A percentile compares a stretch with the other conserved stretches of the same genome.
Evolutionary conservation across 2,329 filamentous ascomycete genomes (phyloP).

Genomic region (Colletotrichum musae): DNA sequence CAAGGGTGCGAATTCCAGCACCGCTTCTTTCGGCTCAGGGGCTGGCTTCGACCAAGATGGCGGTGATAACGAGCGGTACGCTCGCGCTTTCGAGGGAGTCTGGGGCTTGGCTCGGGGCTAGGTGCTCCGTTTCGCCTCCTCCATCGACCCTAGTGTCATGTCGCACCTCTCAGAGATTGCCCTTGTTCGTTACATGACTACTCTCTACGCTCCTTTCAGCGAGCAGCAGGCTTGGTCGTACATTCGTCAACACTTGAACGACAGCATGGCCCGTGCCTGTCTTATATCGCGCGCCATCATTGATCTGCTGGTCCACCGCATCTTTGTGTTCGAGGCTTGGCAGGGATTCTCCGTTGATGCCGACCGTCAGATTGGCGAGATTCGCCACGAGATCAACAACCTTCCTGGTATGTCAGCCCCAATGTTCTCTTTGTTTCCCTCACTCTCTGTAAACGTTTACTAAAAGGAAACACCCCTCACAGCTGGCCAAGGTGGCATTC

Average conservation of each 20-base stretch:
- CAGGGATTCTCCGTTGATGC: constrained; percentile 53
- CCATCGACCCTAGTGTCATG: constrained; percentile 26
- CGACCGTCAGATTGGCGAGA: constrained; percentile 52
- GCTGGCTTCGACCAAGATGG: constrained; percentile 18
- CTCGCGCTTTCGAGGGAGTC: constrained; percentile 38
- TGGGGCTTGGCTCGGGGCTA: constrained; percentile 41
- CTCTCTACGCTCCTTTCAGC: constrained; percentile 46
- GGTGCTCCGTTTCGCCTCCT: constrained; percentile 38
- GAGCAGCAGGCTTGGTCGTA: constrained; percentile 57
- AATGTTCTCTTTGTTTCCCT: background rate
- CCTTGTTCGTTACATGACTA: constrained; percentile 39
- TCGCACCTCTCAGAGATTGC: constrained; percentile 23
- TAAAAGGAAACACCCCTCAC: background rate
- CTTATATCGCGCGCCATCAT: constrained; percentile 60
- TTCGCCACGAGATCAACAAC: constrained; percentile 53
- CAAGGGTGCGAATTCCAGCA: background rate
- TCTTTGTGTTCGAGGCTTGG: constrained; percentile 58
- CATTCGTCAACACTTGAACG: constrained; percentile 57
- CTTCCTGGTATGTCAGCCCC: constrained; percentile 49
- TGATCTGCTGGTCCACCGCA: constrained; percentile 58
- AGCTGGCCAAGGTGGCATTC: constrained; percentile 39
- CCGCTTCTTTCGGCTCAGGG: constrained; percentile 11
- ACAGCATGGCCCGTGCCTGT: constrained; percentile 57
- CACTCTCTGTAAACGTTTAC: background rate
- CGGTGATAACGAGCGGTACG: constrained; percentile 37